Percentiles rank a stretch among this genome's conserved stretches.
Conservation (phyloP, 2,329 filamentous ascomycete species). For the Aspergillus felis region DNA sequence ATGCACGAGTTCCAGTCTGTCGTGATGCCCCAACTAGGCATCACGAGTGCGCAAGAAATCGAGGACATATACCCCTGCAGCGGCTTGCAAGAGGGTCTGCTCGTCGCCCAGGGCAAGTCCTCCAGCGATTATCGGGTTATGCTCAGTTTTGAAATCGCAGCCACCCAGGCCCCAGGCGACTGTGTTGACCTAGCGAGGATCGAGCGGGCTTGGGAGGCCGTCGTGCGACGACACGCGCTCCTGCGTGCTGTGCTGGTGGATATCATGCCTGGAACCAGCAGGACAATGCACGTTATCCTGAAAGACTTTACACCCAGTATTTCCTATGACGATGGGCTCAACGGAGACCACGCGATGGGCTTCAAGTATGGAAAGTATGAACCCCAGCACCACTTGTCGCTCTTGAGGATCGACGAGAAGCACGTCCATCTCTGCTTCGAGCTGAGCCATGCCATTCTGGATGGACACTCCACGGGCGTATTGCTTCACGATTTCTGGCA, state of each 20-base stretch:
- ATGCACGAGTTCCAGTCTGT: not conserved
- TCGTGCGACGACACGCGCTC: not conserved
- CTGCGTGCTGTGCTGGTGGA: not conserved
- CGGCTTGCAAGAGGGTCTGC: not conserved
- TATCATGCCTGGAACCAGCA: not conserved
- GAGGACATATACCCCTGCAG: not conserved
- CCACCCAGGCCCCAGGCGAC: too few species aligned
- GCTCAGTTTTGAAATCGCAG: not conserved
- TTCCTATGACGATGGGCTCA: not conserved
- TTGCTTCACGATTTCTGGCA: slow-evolving; percentile 3
- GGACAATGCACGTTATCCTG: not conserved
- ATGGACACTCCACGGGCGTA: slow-evolving; percentile 5
- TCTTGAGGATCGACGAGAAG: not conserved
- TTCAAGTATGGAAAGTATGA: not conserved
- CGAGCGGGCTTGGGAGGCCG: not conserved
- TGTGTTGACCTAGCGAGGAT: not conserved
- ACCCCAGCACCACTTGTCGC: not conserved
- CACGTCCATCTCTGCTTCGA: slow-evolving; percentile 1
- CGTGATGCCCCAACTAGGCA: not conserved
- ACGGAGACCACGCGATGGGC: not conserved
- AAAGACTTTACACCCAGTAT: not conserved
- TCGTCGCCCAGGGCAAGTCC: not conserved
- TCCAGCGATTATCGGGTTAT: not conserved
- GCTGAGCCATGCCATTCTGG: slow-evolving; percentile 7
- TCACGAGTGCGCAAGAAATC: not conserved